phyloP scores from a whole-genome alignment of 2,329 filamentous ascomycete genomes.

The Alternaria arbusti region DNA sequence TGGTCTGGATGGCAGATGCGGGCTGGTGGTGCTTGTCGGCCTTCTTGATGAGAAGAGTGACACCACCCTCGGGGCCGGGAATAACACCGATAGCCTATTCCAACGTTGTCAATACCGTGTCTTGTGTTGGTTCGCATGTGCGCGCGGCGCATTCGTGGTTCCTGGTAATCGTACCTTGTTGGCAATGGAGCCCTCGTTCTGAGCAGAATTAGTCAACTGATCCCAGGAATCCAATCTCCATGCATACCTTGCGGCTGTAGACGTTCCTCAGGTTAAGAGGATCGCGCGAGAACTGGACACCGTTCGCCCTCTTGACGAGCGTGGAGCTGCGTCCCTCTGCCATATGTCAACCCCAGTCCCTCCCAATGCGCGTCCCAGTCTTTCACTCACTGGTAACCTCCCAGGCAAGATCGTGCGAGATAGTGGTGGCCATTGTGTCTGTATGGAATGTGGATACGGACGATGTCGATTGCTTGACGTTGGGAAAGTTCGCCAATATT shows the following conservation, averaged over 20 bases:
- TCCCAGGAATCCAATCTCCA: not conserved
- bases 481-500: conserved; percentile 28
- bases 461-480: conserved; percentile 26
- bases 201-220: conserved; percentile 35
- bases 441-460: conserved; percentile 38
- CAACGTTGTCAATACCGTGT: conserved; percentile 12
- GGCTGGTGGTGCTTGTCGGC: conserved; percentile 74
- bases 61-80: conserved; percentile 76
- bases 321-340: conserved; percentile 86
- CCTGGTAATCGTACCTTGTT: conserved; percentile 71
- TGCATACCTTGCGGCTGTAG: conserved; percentile 83
- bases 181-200: conserved; percentile 94
- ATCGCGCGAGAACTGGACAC: conserved; percentile 90
- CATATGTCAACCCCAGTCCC: conserved; percentile 19
- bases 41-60: conserved; percentile 88
- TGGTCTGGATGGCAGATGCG: conserved; percentile 67
- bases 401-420: conserved; percentile 93
- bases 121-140: not conserved
- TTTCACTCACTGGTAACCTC: conserved; percentile 84
- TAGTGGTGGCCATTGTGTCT: conserved; percentile 61
- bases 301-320: conserved; percentile 89
- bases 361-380: not conserved
- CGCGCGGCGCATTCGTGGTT: conserved; percentile 14
- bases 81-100: conserved; percentile 80
- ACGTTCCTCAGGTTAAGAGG: conserved; percentile 92